Conservation (phyloP, 1,284 basidiomycete species). For the Fomitopsis pinicola region DNA sequence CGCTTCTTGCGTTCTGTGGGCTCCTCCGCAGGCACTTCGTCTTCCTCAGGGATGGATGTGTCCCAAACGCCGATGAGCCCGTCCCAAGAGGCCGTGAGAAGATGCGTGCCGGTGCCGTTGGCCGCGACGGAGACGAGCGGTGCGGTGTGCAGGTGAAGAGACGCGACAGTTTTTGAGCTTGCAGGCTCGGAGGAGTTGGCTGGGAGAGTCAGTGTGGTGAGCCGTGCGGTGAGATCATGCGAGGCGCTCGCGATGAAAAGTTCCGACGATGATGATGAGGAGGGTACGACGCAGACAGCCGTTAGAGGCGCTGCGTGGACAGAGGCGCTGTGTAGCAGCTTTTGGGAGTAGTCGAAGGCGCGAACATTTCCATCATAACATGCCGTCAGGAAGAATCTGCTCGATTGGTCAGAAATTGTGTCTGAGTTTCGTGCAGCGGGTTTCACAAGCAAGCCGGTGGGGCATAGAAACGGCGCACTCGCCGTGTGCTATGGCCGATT, state of each 20-base stretch:
- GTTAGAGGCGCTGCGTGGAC: constrained; percentile 71
- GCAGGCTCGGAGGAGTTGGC: constrained; percentile 23
- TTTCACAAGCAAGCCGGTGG: not conserved
- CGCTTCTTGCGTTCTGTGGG: constrained; percentile 51
- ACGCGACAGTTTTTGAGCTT: constrained; percentile 43
- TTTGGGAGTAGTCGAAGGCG: constrained; percentile 69
- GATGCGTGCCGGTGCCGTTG: constrained; percentile 47
- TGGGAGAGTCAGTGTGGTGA: constrained; percentile 49
- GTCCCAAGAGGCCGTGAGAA: constrained; percentile 82
- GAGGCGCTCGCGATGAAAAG: constrained; percentile 75
- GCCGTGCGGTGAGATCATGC: constrained; percentile 73
- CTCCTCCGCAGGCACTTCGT: constrained; percentile 50
- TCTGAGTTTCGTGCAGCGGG: not conserved
- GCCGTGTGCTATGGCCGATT: too few species aligned
- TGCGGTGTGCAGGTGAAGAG: constrained; percentile 72
- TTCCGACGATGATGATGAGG: constrained; percentile 32
- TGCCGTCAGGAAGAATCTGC: constrained; percentile 70
- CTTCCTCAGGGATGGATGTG: constrained; percentile 51
- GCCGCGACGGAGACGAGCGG: constrained; percentile 66
- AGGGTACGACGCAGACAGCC: constrained; percentile 59
- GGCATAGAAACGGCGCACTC: too few species aligned
- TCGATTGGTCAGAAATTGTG: not conserved
- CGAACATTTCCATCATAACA: constrained; percentile 81
- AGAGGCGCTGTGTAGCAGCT: constrained; percentile 42
- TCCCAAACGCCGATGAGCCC: constrained; percentile 77